Evolutionary conservation across 495 filamentous ascomycete genomes (phyloP).

Genomic region (Aspergillus affinis): DNA sequence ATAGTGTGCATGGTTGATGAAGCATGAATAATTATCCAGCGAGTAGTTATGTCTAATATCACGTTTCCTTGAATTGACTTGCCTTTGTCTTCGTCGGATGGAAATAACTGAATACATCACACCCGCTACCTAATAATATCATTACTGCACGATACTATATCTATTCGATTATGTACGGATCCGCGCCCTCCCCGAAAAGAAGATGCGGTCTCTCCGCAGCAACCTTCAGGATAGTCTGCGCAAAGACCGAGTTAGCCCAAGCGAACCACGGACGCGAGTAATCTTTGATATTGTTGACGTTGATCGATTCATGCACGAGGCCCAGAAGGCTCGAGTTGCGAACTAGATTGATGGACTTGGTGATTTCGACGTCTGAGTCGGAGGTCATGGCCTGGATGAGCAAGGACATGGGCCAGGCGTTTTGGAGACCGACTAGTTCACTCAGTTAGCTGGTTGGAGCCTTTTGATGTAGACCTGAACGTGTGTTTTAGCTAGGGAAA

Average conservation of each 20-base stretch:
- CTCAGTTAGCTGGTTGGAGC: conserved; percentile 4
- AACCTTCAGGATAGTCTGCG: conserved; percentile 87
- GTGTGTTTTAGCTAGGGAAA: background rate
- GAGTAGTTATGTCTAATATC: background rate
- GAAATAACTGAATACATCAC: background rate
- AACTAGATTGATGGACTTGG: conserved; percentile 66
- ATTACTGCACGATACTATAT: background rate
- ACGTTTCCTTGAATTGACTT: background rate
- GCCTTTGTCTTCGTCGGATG: too few relatives aligned
- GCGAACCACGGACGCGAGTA: conserved; percentile 96
- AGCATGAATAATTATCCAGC: background rate
- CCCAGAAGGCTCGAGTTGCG: conserved; percentile 70
- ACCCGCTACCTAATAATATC: background rate
- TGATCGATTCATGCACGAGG: conserved; percentile 87
- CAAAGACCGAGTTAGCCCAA: conserved; percentile 96
- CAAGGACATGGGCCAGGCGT: conserved; percentile 98
- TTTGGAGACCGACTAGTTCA: conserved; percentile 64
- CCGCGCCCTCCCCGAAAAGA: conserved; percentile 66
- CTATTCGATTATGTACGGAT: conserved; percentile 35
- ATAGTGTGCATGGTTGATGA: background rate
- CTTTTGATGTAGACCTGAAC: background rate
- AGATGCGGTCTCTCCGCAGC: conserved; percentile 83
- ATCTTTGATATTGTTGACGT: conserved; percentile 69
- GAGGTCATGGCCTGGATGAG: conserved; percentile 88
- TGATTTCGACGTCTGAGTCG: conserved; percentile 84